Evolutionary conservation across 2,329 filamentous ascomycete genomes (phyloP), one percentile per base, ranked within the genome.

Genomic region (Torrubiellomyces zombiae): DNA sequence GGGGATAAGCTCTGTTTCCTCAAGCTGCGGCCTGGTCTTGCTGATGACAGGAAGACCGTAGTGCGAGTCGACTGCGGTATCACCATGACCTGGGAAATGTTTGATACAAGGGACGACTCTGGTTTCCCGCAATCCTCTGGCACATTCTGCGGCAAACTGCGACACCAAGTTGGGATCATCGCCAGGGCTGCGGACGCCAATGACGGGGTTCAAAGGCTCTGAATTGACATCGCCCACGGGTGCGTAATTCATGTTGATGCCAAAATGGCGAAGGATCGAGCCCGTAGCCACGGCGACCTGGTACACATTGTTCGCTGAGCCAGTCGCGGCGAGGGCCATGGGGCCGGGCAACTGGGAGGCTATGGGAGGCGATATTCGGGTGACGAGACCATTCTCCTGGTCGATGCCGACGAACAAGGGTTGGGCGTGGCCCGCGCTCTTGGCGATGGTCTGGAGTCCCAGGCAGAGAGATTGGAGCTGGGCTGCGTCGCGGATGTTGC

Each of bases 161-260:
- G 37, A 32, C 6, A 39, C 38, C 3, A 14, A 23, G 7, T 30
- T 21, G 4, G 39, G 33, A 14, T 40, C 29, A 16, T 42, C 39
- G n/a, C 38, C 33, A 3, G 38, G 37, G 17, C 39, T 42, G 8
- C 38, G 39, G 6, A 37, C 34, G 7, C 38, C 38, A 18, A 42
- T 42, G 14, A 42, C 39, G 1, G 38, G 39, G 18, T 42, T 42
- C 2, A 42, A 23, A 2, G 39, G 39, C 26, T 42, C 38, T 7
- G 34, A 39, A 20, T 42, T 42, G 23, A 39, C 28, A 22, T 42
- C 39, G 10, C 34, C 39, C 5, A 42, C 37, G 1, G 39, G 39
- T 1, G 39, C 38, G 15, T 42, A 42, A 29, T 42, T 42, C 34
- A 42, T 38, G 23, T 42, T 42, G 31, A 42, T 40, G 31, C 38